phyloP scores from a whole-genome alignment of 2,329 filamentous ascomycete genomes.

The Monosporascus cannonballus region DNA sequence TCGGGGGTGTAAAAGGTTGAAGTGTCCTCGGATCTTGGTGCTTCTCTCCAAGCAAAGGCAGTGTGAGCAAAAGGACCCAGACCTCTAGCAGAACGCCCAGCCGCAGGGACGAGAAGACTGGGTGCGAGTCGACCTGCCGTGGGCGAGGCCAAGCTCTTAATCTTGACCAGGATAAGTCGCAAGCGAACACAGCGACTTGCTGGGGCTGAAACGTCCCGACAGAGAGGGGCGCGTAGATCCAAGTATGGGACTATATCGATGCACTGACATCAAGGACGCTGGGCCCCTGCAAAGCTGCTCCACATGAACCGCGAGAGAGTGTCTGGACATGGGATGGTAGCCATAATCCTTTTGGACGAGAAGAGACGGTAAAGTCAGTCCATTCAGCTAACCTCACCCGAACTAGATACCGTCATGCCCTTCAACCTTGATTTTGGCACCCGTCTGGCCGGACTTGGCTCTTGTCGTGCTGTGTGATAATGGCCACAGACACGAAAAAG shows the following conservation, averaged over 20 bases:
- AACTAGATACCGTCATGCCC: constrained; percentile 6
- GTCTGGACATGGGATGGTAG: constrained; percentile 6
- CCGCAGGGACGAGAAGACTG: background rate
- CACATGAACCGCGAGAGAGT: constrained; percentile 12
- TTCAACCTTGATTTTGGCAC: background rate
- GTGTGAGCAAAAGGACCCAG: too few relatives aligned
- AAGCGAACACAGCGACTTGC: background rate
- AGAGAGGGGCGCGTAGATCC: constrained; percentile 18
- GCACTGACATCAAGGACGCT: constrained; percentile 10
- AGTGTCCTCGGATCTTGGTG: background rate
- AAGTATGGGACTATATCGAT: constrained; percentile 13
- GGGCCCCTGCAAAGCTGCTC: constrained; percentile 14
- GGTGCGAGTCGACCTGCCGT: background rate
- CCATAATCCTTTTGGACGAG: background rate
- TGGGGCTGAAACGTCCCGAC: constrained; percentile 9
- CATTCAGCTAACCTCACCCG: background rate
- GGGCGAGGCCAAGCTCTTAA: background rate
- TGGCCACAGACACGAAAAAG: constrained; percentile 16
- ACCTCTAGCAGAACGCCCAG: too few relatives aligned
- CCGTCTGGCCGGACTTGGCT: constrained; percentile 4
- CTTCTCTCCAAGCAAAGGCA: background rate
- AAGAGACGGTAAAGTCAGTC: constrained; percentile 5
- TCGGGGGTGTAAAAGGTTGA: background rate
- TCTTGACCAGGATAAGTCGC: constrained; percentile 4
- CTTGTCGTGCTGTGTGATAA: constrained; percentile 12